Conservation (phyloP, 257 asterid genomes). For the Ilex asprella region DNA sequence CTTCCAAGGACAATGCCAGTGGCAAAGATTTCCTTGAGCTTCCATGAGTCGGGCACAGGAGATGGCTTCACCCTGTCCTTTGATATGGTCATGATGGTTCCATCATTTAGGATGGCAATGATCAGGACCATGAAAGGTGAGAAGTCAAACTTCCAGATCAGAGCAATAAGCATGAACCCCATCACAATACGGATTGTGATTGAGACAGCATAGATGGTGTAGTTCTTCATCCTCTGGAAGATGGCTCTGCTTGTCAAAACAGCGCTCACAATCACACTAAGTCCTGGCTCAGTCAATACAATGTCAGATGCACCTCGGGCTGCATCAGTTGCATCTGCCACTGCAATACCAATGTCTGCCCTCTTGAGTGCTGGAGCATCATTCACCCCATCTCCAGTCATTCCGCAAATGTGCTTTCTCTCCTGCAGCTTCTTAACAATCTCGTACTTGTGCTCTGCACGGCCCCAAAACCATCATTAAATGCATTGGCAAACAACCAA, state of each 20-base stretch:
- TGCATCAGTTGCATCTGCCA: conserved; percentile 80
- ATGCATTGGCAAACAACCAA: no score
- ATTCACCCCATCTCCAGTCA: conserved; percentile 93
- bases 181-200: conserved; percentile 44
- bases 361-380: conserved; percentile 80
- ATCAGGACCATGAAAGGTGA: conserved; percentile 55
- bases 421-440: conserved; percentile 75
- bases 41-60: conserved; percentile 52
- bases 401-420: conserved; percentile 73
- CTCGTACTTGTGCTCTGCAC: conserved; percentile 73
- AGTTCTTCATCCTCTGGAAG: conserved; percentile 88
- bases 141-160: conserved; percentile 53
- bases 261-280: conserved; percentile 71
- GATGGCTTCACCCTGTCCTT: conserved; percentile 60
- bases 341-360: conserved; percentile 85
- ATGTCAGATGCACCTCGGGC: conserved; percentile 88
- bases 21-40: conserved; percentile 49
- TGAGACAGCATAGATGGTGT: conserved; percentile 59
- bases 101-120: conserved; percentile 49
- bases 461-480: not conserved
- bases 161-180: conserved; percentile 51
- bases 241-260: conserved; percentile 84
- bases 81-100: conserved; percentile 60
- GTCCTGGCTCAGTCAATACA: conserved; percentile 76
- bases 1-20: conserved; percentile 49